A percentile compares a stretch with the other conserved stretches of the same genome.
phyloP scores from a whole-genome alignment of 768 basidiomycete genomes.

The Macrolepiota albuminosa region DNA sequence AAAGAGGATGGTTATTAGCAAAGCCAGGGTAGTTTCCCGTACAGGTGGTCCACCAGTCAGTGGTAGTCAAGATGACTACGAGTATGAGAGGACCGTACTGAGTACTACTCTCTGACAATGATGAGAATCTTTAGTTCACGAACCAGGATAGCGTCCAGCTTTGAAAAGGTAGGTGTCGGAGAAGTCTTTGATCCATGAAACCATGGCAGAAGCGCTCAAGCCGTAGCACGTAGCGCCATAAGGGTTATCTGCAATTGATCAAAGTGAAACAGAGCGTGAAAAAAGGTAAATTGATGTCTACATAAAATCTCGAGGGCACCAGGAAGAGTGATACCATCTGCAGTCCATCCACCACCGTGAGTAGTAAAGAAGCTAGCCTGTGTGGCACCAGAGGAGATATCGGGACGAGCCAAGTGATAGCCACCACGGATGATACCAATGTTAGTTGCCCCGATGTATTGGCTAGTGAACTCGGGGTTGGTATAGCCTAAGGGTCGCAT shows the following conservation, averaged over 20 bases:
- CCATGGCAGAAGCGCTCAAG: slow-evolving; percentile 48
- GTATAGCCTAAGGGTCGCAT: slow-evolving; percentile 26
- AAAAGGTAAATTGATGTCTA: slow-evolving; percentile 20
- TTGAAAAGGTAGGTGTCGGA: slow-evolving; percentile 49
- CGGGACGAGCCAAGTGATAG: slow-evolving; percentile 43
- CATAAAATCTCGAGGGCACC: slow-evolving; percentile 63
- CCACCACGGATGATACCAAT: slow-evolving; percentile 52
- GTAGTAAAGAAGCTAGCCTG: slow-evolving; percentile 59
- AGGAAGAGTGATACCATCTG: slow-evolving; percentile 43
- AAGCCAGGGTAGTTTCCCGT: slow-evolving; percentile 56
- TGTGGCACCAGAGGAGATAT: slow-evolving; percentile 44
- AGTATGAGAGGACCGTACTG: slow-evolving; percentile 11
- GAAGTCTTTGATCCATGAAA: slow-evolving; percentile 60
- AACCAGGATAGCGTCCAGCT: slow-evolving; percentile 43
- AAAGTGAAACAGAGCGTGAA: not conserved
- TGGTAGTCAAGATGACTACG: slow-evolving; percentile 57
- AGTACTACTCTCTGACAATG: not conserved
- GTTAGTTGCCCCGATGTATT: slow-evolving; percentile 54
- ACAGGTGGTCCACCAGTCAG: slow-evolving; percentile 65
- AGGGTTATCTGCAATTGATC: slow-evolving; percentile 39
- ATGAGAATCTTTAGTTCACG: slow-evolving; percentile 2
- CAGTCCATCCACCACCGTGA: slow-evolving; percentile 37
- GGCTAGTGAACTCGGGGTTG: slow-evolving; percentile 38
- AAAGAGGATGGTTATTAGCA: slow-evolving; percentile 47
- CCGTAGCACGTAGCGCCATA: slow-evolving; percentile 51